Conservation (phyloP, 192 early-diverging fungal genomes). For the Diversispora eburnea region DNA sequence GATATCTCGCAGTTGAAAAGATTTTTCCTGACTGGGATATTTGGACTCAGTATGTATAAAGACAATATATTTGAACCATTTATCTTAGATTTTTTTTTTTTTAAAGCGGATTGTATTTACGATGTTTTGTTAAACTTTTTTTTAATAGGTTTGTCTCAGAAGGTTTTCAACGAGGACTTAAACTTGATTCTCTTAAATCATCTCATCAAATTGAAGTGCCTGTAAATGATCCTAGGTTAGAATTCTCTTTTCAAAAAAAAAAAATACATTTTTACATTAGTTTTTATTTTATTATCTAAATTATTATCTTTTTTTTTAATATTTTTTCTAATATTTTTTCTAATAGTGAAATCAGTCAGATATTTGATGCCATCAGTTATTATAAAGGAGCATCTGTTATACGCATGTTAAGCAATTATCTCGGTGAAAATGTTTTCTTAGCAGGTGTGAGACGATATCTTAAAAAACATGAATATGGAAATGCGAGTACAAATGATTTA, state of each 20-base stretch:
- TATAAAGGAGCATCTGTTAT: conserved; percentile 93
- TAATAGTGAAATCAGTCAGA: conserved; percentile 83
- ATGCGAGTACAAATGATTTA: conserved; percentile 84
- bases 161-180: conserved; percentile 72
- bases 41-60: conserved; percentile 60
- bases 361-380: conserved; percentile 92
- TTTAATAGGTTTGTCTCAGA: conserved; percentile 62
- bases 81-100: neutral
- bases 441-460: conserved; percentile 73
- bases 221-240: conserved; percentile 61
- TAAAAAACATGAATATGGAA: conserved; percentile 76
- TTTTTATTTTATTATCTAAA: neutral
- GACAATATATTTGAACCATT: too few relatives aligned
- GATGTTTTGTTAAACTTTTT: neutral
- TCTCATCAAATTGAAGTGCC: conserved; percentile 92
- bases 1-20: conserved; percentile 80
- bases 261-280: neutral
- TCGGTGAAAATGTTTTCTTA: conserved; percentile 67
- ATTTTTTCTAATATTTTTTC: neutral
- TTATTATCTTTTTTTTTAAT: neutral
- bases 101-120: neutral
- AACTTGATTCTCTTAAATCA: conserved; percentile 77
- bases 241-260: neutral
- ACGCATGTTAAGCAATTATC: conserved; percentile 81
- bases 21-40: conserved; percentile 94